Evolutionary conservation across 2,329 filamentous ascomycete species (phyloP).

Genomic region (Phaeophleospora eucalypticola): DNA sequence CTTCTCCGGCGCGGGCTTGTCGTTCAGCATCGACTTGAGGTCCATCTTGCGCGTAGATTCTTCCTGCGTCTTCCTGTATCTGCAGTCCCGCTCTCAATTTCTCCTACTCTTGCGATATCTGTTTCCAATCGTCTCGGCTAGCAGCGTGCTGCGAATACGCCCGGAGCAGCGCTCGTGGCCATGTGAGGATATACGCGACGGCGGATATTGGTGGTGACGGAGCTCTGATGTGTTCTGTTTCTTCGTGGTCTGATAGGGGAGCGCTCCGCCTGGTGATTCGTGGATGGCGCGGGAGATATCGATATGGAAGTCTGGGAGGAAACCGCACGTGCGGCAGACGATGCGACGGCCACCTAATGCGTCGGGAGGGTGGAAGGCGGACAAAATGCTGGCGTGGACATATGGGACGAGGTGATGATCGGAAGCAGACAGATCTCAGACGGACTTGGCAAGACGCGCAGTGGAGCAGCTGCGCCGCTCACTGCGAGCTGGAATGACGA

Average conservation of each 20-base stretch:
- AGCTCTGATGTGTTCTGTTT: slow-evolving; percentile 1
- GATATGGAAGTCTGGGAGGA: too few species aligned
- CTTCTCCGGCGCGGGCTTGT: slow-evolving; percentile 25
- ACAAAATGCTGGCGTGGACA: background rate
- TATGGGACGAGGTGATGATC: background rate
- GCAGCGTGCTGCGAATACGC: background rate
- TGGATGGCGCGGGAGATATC: too few species aligned
- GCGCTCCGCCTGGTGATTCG: too few species aligned
- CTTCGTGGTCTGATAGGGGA: background rate
- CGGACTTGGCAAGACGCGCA: background rate
- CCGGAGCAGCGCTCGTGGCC: background rate
- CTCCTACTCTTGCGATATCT: background rate
- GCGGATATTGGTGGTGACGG: background rate
- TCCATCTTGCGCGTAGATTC: slow-evolving; percentile 25
- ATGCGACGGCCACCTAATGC: too few species aligned
- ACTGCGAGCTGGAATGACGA: too few species aligned
- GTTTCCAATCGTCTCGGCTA: background rate
- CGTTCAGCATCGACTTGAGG: slow-evolving; percentile 31
- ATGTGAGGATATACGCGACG: background rate
- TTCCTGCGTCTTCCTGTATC: background rate
- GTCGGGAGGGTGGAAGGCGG: background rate
- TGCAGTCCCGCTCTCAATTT: background rate
- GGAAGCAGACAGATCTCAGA: background rate
- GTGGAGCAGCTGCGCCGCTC: background rate
- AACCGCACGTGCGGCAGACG: too few species aligned